These are phyloP conservation scores for Helichrysum umbraculigerum DNA, from an alignment of 129 eudicot genomes.

Conservation along the genomic window DNA sequence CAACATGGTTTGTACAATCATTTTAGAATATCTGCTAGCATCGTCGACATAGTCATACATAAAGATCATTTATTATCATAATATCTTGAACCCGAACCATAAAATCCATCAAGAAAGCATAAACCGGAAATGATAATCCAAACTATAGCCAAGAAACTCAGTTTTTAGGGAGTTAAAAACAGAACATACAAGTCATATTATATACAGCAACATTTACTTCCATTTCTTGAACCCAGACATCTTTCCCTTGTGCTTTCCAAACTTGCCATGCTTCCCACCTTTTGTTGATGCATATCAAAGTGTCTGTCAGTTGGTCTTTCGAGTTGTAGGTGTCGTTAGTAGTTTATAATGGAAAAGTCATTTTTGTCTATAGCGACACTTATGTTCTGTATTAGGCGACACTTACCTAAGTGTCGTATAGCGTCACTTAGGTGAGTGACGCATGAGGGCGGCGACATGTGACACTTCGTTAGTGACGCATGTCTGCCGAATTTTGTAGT, in stretches of 20 bases:
- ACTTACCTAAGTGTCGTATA: too few species aligned
- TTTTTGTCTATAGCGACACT: too few species aligned
- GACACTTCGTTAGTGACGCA: too few species aligned
- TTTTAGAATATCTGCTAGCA: background rate
- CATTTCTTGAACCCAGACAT: slow-evolving; percentile 49
- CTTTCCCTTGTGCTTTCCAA: slow-evolving; percentile 52
- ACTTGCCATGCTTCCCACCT: slow-evolving; percentile 52
- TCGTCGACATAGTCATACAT: background rate
- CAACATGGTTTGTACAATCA: background rate
- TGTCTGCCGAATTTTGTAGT: too few species aligned
- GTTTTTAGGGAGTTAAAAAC: slow-evolving; percentile 18
- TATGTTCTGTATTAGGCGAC: too few species aligned
- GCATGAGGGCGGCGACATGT: too few species aligned
- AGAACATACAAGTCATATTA: background rate
- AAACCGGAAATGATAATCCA: background rate
- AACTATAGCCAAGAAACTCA: slow-evolving; percentile 16
- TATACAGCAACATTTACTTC: slow-evolving; percentile 44
- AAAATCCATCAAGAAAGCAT: slow-evolving; percentile 3
- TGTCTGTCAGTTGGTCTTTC: too few species aligned
- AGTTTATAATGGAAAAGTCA: too few species aligned
- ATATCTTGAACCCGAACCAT: slow-evolving; percentile 22
- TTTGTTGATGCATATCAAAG: too few species aligned
- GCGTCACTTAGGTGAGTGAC: too few species aligned
- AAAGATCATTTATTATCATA: slow-evolving; percentile 20
- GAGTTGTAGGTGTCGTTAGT: too few species aligned